Evolutionary conservation across 1,139 yeast species (phyloP).

Genomic region (Starmera stellimalicola): DNA sequence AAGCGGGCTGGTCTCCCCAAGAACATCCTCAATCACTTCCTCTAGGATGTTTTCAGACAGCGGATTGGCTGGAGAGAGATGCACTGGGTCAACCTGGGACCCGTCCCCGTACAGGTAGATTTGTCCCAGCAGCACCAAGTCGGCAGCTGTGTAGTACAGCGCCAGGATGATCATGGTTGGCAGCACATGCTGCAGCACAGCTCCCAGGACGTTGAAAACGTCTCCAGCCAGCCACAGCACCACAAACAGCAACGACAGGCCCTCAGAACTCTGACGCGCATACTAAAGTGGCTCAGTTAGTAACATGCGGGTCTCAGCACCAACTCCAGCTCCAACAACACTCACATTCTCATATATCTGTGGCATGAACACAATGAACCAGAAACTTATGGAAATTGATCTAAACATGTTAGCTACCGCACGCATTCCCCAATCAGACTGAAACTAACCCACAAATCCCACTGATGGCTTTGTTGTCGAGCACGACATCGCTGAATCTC

Average conservation of each 20-base stretch:
- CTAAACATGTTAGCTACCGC: no score
- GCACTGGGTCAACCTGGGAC: slow-evolving; percentile 59
- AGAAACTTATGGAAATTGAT: slow-evolving; percentile 88
- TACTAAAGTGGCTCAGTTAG: slow-evolving; percentile 31
- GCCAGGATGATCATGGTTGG: slow-evolving; percentile 93
- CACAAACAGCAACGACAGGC: slow-evolving; percentile 73
- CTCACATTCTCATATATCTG: slow-evolving; percentile 78
- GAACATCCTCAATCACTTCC: slow-evolving; percentile 31
- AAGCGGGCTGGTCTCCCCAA: slow-evolving; percentile 13
- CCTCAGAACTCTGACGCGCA: slow-evolving; percentile 75
- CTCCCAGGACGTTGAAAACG: slow-evolving; percentile 83
- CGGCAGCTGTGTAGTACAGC: slow-evolving; percentile 85
- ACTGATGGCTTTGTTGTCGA: slow-evolving; percentile 35
- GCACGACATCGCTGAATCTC: slow-evolving; percentile 8
- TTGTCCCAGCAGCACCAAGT: slow-evolving; percentile 71
- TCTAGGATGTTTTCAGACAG: slow-evolving; percentile 58
- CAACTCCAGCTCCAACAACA: no score
- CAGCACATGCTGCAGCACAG: slow-evolving; percentile 75
- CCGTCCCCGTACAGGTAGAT: slow-evolving; percentile 62
- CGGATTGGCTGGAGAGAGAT: slow-evolving; percentile 86
- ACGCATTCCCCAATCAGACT: no score
- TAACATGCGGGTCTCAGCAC: no score
- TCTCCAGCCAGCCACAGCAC: slow-evolving; percentile 87
- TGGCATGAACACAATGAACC: slow-evolving; percentile 97
- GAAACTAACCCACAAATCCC: slow-evolving; percentile 84